phyloP scores from a whole-genome alignment of 352 stramenopile species.

The Phytophthora pistaciae region DNA sequence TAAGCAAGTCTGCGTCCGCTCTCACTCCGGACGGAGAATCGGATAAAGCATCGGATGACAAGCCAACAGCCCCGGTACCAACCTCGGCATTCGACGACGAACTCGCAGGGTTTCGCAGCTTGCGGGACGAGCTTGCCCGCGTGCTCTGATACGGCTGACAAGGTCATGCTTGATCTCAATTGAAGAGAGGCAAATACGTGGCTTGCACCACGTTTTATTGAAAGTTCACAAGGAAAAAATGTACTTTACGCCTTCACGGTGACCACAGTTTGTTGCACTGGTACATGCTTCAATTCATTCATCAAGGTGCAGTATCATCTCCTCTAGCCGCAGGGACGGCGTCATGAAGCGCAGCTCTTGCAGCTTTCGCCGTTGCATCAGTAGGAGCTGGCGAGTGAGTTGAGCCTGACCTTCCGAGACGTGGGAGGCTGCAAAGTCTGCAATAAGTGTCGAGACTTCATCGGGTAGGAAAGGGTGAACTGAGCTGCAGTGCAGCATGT shows the following conservation, averaged over 20 bases:
- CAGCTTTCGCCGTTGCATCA: conserved; percentile 8
- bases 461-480: conserved; percentile 7
- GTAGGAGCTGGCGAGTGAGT: conserved; percentile 6
- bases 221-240: background rate
- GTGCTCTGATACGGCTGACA: conserved; percentile 23
- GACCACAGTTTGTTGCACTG: background rate
- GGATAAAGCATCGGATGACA: conserved; percentile 1
- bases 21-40: background rate
- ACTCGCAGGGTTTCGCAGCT: conserved; percentile 69
- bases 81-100: conserved; percentile 77
- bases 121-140: conserved; percentile 74
- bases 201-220: background rate
- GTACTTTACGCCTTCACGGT: background rate
- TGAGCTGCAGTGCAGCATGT: conserved; percentile 8
- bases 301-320: background rate
- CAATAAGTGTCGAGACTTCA: conserved; percentile 11
- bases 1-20: conserved; percentile 29
- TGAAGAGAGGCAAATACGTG: background rate
- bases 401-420: conserved; percentile 9
- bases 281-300: background rate
- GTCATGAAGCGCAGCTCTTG: conserved; percentile 27
- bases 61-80: background rate
- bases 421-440: conserved; percentile 14
- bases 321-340: conserved; percentile 15
- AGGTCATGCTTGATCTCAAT: conserved; percentile 1